These are phyloP conservation scores for Neurospora sp. DNA, from an alignment of 495 filamentous ascomycete genomes.

Conservation along the genomic window DNA sequence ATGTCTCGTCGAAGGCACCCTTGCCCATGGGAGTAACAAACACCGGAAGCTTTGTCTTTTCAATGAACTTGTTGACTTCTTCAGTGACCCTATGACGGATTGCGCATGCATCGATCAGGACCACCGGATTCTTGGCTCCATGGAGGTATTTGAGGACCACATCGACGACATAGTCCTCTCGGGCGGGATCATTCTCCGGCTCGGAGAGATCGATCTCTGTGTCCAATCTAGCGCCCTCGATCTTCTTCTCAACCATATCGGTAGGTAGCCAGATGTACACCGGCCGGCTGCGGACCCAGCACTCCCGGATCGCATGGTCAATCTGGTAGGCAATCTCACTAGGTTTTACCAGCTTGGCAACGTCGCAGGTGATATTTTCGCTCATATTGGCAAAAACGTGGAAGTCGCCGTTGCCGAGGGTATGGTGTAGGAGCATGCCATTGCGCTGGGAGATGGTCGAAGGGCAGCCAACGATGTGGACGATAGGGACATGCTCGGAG, in stretches of 20 bases:
- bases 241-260: conserved; percentile 71
- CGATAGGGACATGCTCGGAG: conserved; percentile 64
- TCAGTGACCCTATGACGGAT: conserved; percentile 67
- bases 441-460: conserved; percentile 48
- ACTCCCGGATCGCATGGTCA: conserved; percentile 71
- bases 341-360: conserved; percentile 59
- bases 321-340: conserved; percentile 62
- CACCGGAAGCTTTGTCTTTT: conserved; percentile 65
- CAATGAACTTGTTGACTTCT: conserved; percentile 69
- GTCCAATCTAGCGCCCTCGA: conserved; percentile 59
- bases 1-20: conserved; percentile 70
- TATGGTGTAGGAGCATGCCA: conserved; percentile 78
- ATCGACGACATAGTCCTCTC: conserved; percentile 76
- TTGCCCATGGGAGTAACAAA: conserved; percentile 94
- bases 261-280: conserved; percentile 83
- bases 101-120: conserved; percentile 87
- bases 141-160: conserved; percentile 69
- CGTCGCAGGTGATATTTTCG: conserved; percentile 56
- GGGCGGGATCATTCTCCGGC: conserved; percentile 56
- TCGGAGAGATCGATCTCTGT: conserved; percentile 57
- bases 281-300: conserved; percentile 61
- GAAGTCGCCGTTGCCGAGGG: conserved; percentile 84
- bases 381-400: conserved; percentile 79
- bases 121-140: conserved; percentile 64
- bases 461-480: conserved; percentile 74